Evolutionary conservation across 2,329 filamentous ascomycete species (phyloP).

Genomic region (Didymella keratinophila): DNA sequence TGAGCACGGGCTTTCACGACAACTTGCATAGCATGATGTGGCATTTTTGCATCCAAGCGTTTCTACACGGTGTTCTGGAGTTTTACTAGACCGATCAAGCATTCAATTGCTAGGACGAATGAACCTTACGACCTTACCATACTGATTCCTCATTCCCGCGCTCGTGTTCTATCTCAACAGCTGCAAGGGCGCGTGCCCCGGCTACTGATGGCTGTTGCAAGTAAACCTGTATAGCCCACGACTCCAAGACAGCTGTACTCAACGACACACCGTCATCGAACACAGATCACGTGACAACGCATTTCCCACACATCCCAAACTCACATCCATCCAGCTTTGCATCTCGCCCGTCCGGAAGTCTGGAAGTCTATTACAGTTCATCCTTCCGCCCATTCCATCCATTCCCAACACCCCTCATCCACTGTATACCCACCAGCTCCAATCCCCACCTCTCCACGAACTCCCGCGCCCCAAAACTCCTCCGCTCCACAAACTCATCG

Average conservation of each 20-base stretch:
- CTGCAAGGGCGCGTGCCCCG: not conserved
- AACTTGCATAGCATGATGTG: slow-evolving; percentile 24
- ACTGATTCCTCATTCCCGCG: not conserved
- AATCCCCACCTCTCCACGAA: slow-evolving; percentile 37
- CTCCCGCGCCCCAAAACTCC: slow-evolving; percentile 38
- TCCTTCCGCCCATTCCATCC: slow-evolving; percentile 35
- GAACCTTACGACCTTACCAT: slow-evolving; percentile 17
- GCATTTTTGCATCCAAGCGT: slow-evolving; percentile 24
- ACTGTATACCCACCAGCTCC: slow-evolving; percentile 46
- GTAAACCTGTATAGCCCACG: not conserved
- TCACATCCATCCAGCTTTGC: not conserved
- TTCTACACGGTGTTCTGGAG: slow-evolving; percentile 23
- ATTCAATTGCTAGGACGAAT: slow-evolving; percentile 31
- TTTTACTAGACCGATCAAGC: slow-evolving; percentile 30
- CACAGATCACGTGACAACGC: not conserved
- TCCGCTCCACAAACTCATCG: slow-evolving; percentile 48
- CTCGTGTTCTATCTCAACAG: not conserved
- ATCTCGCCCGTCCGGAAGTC: no score
- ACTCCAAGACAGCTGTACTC: not conserved
- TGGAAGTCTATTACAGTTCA: slow-evolving; percentile 6
- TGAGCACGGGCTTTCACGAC: slow-evolving; percentile 23
- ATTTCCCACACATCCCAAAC: not conserved
- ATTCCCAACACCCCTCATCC: slow-evolving; percentile 50
- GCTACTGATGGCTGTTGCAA: not conserved
- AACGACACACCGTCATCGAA: not conserved